Percentiles rank a stretch among this genome's conserved stretches.
Conservation (phyloP, 176 grass and related monocot species). For the Themeda triandra region DNA sequence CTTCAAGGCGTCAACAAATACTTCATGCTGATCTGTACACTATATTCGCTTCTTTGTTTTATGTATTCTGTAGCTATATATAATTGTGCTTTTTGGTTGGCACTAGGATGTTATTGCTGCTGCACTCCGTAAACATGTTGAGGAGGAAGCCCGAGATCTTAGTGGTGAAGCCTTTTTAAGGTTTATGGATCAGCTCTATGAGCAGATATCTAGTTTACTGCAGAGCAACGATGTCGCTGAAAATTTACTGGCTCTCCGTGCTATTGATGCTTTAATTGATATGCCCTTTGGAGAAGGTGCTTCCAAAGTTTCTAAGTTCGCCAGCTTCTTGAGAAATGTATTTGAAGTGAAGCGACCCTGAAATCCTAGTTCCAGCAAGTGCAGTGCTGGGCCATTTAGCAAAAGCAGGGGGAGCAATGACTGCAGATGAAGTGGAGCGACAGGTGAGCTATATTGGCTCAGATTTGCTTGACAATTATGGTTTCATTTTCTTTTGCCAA, state of each 20-base stretch:
- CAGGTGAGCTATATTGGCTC: constrained; percentile 45
- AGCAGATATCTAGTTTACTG: constrained; percentile 73
- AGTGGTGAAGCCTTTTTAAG: constrained; percentile 82
- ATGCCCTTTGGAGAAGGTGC: constrained; percentile 85
- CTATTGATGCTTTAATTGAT: constrained; percentile 91
- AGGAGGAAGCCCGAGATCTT: constrained; percentile 90
- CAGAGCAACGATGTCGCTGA: constrained; percentile 67
- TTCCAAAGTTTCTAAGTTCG: constrained; percentile 90
- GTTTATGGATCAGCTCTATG: constrained; percentile 97
- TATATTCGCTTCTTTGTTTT: constrained; percentile 12
- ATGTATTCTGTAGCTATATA: neutral
- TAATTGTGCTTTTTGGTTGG: constrained; percentile 19
- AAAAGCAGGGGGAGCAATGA: constrained; percentile 88
- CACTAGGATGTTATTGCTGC: constrained; percentile 73
- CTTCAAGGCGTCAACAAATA: neutral
- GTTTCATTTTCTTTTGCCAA: constrained; percentile 11
- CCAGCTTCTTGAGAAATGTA: constrained; percentile 68
- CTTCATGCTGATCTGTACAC: neutral
- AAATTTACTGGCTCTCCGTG: constrained; percentile 78
- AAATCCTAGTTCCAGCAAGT: constrained; percentile 87
- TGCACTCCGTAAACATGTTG: constrained; percentile 77
- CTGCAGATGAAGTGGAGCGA: constrained; percentile 87
- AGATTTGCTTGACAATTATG: neutral
- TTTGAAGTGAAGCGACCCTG: constrained; percentile 91
- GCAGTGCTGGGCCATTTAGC: constrained; percentile 88